Evolutionary conservation across 2,329 filamentous ascomycete species (phyloP).

Genomic region (Tympanopsis confertula): DNA sequence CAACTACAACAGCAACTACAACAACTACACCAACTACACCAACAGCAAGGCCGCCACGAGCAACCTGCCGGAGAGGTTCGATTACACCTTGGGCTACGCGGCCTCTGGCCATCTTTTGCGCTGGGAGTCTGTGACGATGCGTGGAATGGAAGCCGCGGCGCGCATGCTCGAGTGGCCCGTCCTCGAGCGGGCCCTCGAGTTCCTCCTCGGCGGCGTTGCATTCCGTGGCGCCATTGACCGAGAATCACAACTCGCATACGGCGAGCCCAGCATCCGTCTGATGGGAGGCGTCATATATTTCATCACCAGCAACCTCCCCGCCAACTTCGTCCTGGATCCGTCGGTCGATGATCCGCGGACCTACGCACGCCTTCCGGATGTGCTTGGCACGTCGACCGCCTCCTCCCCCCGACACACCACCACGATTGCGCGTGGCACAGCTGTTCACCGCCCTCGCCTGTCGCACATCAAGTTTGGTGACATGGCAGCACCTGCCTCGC

Average conservation of each 20-base stretch:
- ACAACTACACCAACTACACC: conserved; percentile 5
- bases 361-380: conserved; percentile 31
- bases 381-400: conserved; percentile 24
- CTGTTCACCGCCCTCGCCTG: conserved; percentile 35
- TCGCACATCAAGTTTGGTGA: conserved; percentile 64
- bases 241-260: conserved; percentile 32
- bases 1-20: conserved; percentile 6
- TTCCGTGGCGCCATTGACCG: conserved; percentile 6
- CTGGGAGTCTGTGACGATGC: conserved; percentile 39
- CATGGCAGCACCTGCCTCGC: conserved; percentile 31
- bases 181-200: conserved; percentile 47
- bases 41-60: conserved; percentile 20
- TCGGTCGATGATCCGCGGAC: conserved; percentile 17
- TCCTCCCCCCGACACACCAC: conserved; percentile 19
- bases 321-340: conserved; percentile 46
- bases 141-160: conserved; percentile 47
- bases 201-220: conserved; percentile 29
- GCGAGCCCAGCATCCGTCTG: conserved; percentile 39
- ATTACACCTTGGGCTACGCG: conserved; percentile 51
- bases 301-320: conserved; percentile 45
- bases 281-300: conserved; percentile 45
- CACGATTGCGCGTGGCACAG: conserved; percentile 24
- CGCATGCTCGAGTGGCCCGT: conserved; percentile 51
- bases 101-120: conserved; percentile 48
- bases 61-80: conserved; percentile 29